phyloP scores from a whole-genome alignment of 768 basidiomycete genomes.

The Russula ochroleuca region DNA sequence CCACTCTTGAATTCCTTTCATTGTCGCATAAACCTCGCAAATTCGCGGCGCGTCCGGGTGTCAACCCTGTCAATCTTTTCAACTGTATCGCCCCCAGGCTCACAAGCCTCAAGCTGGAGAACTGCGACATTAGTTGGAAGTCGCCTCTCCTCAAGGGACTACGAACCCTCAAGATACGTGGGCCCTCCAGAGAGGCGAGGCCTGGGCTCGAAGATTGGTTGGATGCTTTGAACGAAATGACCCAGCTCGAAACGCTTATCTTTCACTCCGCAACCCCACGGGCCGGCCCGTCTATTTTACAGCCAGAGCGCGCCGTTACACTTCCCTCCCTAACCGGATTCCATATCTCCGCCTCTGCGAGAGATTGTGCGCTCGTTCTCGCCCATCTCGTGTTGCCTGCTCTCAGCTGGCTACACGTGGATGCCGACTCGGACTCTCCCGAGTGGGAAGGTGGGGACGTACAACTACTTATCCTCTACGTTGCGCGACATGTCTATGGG shows the following conservation, averaged over 20 bases:
- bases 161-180: not conserved
- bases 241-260: not conserved
- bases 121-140: not conserved
- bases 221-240: not conserved
- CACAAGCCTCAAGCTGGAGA: not conserved
- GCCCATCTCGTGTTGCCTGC: slow-evolving; percentile 9
- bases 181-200: not conserved
- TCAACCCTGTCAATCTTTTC: not conserved
- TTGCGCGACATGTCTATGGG: not conserved
- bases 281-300: not conserved
- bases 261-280: not conserved
- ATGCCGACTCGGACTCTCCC: not conserved
- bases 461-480: not conserved
- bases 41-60: no score
- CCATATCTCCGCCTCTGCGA: not conserved
- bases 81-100: not conserved
- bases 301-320: not conserved
- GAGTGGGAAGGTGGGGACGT: not conserved
- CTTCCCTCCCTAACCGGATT: not conserved
- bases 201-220: not conserved
- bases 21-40: not conserved
- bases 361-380: slow-evolving; percentile 4
- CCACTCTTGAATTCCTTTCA: slow-evolving; percentile 1
- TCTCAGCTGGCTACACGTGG: not conserved
- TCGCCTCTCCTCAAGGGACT: not conserved